Conservation (phyloP, 2,329 filamentous ascomycete species). For the Aureobasidium vineae region DNA sequence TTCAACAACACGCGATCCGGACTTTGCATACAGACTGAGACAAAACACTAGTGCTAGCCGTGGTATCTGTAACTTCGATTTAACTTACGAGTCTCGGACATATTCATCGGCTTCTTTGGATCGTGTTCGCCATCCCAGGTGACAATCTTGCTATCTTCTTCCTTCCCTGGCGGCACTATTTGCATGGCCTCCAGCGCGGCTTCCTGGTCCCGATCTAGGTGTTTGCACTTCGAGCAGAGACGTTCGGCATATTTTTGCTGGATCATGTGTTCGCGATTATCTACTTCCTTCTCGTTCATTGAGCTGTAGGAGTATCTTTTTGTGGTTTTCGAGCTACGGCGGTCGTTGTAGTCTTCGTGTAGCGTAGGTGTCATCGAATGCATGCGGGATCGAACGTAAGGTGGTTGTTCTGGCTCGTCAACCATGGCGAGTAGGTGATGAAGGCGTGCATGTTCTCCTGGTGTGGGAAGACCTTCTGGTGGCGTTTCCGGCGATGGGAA, state of each 20-base stretch:
- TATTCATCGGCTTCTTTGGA: constrained; percentile 32
- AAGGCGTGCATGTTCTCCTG: constrained; percentile 19
- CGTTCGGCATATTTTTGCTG: constrained; percentile 10
- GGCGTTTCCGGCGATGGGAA: background rate
- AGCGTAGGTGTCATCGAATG: constrained; percentile 10
- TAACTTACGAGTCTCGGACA: constrained; percentile 17
- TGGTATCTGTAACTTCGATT: too few relatives aligned
- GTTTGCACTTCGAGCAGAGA: constrained; percentile 14
- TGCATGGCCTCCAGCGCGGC: constrained; percentile 12
- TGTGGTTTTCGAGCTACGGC: constrained; percentile 7
- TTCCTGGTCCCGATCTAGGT: constrained; percentile 10
- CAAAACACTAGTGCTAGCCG: too few relatives aligned
- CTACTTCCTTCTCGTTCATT: constrained; percentile 21
- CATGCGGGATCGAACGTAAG: background rate
- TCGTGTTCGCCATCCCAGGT: constrained; percentile 32
- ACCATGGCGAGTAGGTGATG: constrained; percentile 15
- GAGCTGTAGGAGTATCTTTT: constrained; percentile 10
- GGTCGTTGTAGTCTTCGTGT: constrained; percentile 12
- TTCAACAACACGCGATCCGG: too few relatives aligned
- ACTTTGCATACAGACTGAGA: too few relatives aligned
- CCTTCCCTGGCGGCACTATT: constrained; percentile 13
- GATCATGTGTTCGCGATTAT: constrained; percentile 11
- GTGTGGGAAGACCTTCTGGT: background rate
- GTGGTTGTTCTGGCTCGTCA: constrained; percentile 9
- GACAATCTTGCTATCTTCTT: constrained; percentile 29